Percentiles rank a stretch among this genome's conserved stretches.
These are phyloP conservation scores for Salix suchowensis DNA, from an alignment of 345 rosid genomes.

Conservation along the genomic window DNA sequence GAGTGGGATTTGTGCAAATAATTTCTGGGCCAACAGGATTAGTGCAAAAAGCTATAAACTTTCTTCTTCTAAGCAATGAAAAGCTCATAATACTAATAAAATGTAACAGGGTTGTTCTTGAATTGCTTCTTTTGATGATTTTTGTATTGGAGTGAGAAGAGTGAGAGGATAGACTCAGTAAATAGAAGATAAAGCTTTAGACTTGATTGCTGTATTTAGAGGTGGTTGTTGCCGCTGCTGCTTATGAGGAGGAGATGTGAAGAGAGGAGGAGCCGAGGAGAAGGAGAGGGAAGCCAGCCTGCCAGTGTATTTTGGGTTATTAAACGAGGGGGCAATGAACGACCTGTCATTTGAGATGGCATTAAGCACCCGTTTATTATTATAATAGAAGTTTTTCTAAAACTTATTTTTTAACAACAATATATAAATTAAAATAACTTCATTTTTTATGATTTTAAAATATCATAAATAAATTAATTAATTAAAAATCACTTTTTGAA, in stretches of 20 bases:
- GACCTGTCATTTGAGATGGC: background rate
- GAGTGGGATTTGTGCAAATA: background rate
- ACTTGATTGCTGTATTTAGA: background rate
- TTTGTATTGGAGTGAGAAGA: background rate
- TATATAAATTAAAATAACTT: no score
- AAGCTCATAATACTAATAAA: constrained; percentile 17
- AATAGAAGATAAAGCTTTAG: background rate
- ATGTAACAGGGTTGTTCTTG: background rate
- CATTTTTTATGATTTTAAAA: no score
- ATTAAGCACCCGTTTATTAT: background rate
- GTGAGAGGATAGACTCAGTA: background rate
- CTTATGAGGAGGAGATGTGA: background rate
- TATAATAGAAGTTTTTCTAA: no score
- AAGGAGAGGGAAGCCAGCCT: background rate
- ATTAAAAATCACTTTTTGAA: no score
- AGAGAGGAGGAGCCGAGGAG: background rate
- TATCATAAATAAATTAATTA: no score
- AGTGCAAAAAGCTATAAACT: background rate
- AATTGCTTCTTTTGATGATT: background rate
- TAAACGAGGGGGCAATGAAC: background rate
- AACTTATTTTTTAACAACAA: no score
- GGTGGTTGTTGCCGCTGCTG: background rate
- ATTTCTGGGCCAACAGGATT: background rate
- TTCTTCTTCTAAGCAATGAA: constrained; percentile 16
- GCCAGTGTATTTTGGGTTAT: background rate